Percentiles rank a stretch among this genome's conserved stretches.
These are phyloP conservation scores for Capillidium heterosporum DNA, from an alignment of 371 early-diverging fungal genomes.

Conservation along the genomic window DNA sequence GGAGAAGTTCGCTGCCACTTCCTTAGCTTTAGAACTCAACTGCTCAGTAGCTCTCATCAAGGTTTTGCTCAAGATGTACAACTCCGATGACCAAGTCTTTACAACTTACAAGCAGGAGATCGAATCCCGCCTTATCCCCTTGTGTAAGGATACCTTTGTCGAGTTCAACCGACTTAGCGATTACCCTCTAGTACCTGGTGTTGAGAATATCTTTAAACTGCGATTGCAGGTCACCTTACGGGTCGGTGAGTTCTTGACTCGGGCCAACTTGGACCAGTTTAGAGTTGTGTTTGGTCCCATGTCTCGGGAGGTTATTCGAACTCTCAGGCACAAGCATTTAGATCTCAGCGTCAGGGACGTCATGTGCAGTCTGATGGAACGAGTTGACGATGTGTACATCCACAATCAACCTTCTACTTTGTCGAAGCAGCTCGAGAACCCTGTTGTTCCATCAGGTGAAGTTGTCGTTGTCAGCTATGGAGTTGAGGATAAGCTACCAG, in stretches of 20 bases:
- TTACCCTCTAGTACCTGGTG: not conserved
- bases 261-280: not conserved
- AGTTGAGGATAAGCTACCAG: too few species aligned
- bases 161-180: not conserved
- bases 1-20: not conserved
- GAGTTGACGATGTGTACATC: not conserved
- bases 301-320: not conserved
- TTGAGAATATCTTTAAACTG: not conserved
- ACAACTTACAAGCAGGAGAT: not conserved
- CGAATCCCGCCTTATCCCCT: not conserved
- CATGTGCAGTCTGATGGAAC: not conserved
- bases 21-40: not conserved
- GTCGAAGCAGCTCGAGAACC: not conserved
- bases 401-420: too few species aligned
- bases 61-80: not conserved
- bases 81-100: not conserved
- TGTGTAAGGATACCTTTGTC: not conserved
- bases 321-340: constrained; percentile 1
- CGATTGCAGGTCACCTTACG: not conserved
- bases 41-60: not conserved
- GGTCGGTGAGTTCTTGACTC: constrained; percentile 1
- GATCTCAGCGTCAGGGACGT: not conserved
- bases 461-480: too few species aligned
- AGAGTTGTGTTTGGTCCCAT: not conserved
- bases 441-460: not conserved